Evolutionary conservation across 208 protist species (phyloP).

Genomic region (Acanthamoeba rhysodes): DNA sequence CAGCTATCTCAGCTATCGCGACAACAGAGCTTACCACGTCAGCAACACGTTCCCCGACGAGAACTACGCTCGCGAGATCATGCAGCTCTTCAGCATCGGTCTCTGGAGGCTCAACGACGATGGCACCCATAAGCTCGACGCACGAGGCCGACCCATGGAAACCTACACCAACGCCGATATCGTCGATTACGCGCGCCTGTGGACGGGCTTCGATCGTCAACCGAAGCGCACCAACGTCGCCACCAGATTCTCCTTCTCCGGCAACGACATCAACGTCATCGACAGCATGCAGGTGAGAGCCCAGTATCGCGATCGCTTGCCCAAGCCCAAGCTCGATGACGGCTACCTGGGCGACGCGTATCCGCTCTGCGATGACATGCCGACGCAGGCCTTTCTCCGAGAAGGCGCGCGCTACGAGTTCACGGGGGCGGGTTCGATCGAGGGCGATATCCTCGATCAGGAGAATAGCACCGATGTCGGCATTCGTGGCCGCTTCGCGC

Average conservation of each 20-base stretch:
- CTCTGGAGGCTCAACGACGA: slow-evolving; percentile 70
- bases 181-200: slow-evolving; percentile 69
- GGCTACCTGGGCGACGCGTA: slow-evolving; percentile 77
- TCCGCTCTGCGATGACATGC: slow-evolving; percentile 76
- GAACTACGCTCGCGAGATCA: slow-evolving; percentile 82
- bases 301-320: slow-evolving; percentile 70
- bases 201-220: slow-evolving; percentile 67
- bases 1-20: slow-evolving; percentile 73
- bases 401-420: slow-evolving; percentile 30
- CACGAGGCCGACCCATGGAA: neutral
- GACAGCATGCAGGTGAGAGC: slow-evolving; percentile 56
- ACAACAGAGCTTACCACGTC: neutral
- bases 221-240: slow-evolving; percentile 64
- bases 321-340: slow-evolving; percentile 66
- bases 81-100: slow-evolving; percentile 82
- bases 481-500: neutral
- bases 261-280: slow-evolving; percentile 6
- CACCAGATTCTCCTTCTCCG: neutral
- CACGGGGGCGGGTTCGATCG: slow-evolving; percentile 20
- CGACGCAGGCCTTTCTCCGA: slow-evolving; percentile 54
- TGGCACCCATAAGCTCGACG: slow-evolving; percentile 70
- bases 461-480: slow-evolving; percentile 47
- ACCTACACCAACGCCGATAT: slow-evolving; percentile 81
- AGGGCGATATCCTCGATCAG: slow-evolving; percentile 15
- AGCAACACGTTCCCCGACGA: slow-evolving; percentile 75